Conservation (phyloP, 164 flowering plant species). For the Vitis rupestris region DNA sequence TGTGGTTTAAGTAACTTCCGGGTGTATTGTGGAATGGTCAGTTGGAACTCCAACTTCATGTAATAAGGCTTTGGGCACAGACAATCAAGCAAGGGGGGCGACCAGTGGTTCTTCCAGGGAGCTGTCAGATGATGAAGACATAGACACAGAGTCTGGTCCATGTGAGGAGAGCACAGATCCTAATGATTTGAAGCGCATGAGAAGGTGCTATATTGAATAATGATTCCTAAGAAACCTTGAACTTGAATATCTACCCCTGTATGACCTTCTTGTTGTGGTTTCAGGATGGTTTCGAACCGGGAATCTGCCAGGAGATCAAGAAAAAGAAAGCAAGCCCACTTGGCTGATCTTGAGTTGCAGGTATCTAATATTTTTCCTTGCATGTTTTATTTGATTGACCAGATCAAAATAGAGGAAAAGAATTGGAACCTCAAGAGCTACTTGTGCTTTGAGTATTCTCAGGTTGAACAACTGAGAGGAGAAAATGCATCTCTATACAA, state of each 20-base stretch:
- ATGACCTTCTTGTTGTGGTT: slow-evolving; percentile 5
- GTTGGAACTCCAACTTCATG: slow-evolving; percentile 58
- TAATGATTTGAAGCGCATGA: slow-evolving; percentile 41
- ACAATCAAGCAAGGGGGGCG: slow-evolving; percentile 32
- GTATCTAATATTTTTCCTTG: slow-evolving; percentile 22
- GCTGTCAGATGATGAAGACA: slow-evolving; percentile 61
- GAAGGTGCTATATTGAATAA: slow-evolving; percentile 39
- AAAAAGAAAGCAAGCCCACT: slow-evolving; percentile 73
- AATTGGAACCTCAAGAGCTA: no score
- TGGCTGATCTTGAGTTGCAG: slow-evolving; percentile 71
- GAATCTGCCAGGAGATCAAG: slow-evolving; percentile 91
- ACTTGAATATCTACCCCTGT: not conserved
- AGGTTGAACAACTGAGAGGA: slow-evolving; percentile 68
- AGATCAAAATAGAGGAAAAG: no score
- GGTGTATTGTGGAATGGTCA: slow-evolving; percentile 24
- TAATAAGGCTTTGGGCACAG: slow-evolving; percentile 32
- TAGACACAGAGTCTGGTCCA: slow-evolving; percentile 60
- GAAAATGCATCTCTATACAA: slow-evolving; percentile 57
- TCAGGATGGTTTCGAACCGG: slow-evolving; percentile 74
- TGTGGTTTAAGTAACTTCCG: slow-evolving; percentile 11
- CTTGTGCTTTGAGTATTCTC: not conserved
- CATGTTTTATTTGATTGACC: not conserved
- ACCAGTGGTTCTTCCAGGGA: slow-evolving; percentile 65
- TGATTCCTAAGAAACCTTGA: not conserved
- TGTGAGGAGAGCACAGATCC: slow-evolving; percentile 59